Conservation (phyloP, 1,284 basidiomycete genomes). For the Heterobasidion parviporum region DNA sequence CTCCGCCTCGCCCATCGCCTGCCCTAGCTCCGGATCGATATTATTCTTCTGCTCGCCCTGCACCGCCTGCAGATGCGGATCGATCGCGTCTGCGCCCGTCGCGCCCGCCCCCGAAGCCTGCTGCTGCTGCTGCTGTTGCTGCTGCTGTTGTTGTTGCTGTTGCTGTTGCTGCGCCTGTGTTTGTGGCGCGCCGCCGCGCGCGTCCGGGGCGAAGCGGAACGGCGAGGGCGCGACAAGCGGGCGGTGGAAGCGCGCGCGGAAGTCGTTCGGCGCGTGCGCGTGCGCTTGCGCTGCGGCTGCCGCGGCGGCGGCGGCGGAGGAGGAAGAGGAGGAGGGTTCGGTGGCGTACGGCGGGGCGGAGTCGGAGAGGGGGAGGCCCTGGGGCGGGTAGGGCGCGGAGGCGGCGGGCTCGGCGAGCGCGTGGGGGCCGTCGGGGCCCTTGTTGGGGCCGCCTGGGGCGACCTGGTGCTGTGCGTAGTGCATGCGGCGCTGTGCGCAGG, state of each 20-base stretch:
- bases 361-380: background rate
- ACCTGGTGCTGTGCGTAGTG: slow-evolving; percentile 36
- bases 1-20: slow-evolving; percentile 28
- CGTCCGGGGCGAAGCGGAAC: slow-evolving; percentile 30
- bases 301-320: background rate
- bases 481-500: slow-evolving; percentile 41
- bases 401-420: background rate
- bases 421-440: background rate
- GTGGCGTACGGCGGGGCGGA: background rate
- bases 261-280: slow-evolving; percentile 41
- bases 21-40: slow-evolving; percentile 27
- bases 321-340: background rate
- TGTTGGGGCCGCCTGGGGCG: background rate
- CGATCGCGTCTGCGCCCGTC: slow-evolving; percentile 29
- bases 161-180: background rate
- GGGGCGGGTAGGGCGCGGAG: background rate
- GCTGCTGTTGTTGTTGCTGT: slow-evolving; percentile 29
- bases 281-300: slow-evolving; percentile 15
- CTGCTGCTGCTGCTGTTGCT: slow-evolving; percentile 19
- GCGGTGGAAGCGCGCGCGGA: slow-evolving; percentile 63
- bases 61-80: slow-evolving; percentile 31
- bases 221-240: slow-evolving; percentile 58
- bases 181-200: background rate
- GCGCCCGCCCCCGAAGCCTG: slow-evolving; percentile 10
- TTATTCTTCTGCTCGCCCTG: slow-evolving; percentile 17